Evolutionary conservation across 176 grass and related monocot species (phyloP), one percentile per base, ranked within the genome.

Genomic region (Poa pratensis): DNA sequence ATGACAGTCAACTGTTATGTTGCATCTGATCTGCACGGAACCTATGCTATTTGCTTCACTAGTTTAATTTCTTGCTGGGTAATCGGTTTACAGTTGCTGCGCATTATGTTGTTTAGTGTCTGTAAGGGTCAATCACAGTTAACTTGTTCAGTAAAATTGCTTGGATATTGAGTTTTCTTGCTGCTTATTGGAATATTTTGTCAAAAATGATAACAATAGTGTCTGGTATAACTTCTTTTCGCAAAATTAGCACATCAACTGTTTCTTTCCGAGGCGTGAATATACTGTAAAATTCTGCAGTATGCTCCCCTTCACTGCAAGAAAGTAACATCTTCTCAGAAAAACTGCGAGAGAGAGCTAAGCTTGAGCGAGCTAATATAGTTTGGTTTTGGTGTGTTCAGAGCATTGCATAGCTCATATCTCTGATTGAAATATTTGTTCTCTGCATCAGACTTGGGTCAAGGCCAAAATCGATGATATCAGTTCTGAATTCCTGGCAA

Each of bases 371-470:
- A 70, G 35, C 50, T 22, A 49, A 76, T 46, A 51, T 32, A 62
- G 57, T 22, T 53, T 46, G 62, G 69, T 89, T 69, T 89, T 9
- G 12, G 40, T 79, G 77, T 71, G 19, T 73, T 64, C 73, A 45
- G 39, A 42, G 39, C 39, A 42, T 9, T 42, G 39, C 39, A 42
- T 9, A 42, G 6, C 42, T 43, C 39, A 42, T 9, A 42, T 42
- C 42, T 43, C 42, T 10, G 42, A 10, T 37, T 43, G 42, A 43
- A 26, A 34, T 75, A 53, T 35, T 12, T 58, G 18, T 53, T n/a
- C 22, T 52, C 15, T 35, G 5, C 18, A 13, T 57, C 58, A 53
- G 42, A 39, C 18, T 70, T 70, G 5, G 32, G 24, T 19, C 22
- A 76, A 26, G 48, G 27, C 13, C 63, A 43, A 84, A 72, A 46